Conservation (phyloP, 129 eudicot species). For the Silybum marianum region DNA sequence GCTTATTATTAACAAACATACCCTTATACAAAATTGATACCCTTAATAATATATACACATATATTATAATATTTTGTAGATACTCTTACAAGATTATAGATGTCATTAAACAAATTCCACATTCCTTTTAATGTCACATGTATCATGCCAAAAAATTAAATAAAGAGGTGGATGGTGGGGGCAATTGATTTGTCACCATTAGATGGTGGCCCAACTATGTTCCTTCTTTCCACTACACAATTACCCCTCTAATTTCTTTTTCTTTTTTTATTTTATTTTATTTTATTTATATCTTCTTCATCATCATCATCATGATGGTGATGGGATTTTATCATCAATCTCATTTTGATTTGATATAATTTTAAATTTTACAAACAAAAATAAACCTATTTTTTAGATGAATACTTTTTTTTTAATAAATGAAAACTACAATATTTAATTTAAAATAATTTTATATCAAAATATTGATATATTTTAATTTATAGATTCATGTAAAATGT, state of each 20-base stretch:
- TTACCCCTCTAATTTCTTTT: conserved; percentile 4
- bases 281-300: conserved; percentile 10
- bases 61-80: too few relatives aligned
- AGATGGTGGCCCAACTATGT: conserved; percentile 43
- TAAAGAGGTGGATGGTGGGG: conserved; percentile 25
- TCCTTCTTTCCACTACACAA: conserved; percentile 30
- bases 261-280: not conserved
- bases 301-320: conserved; percentile 1
- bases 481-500: not conserved
- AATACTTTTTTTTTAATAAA: not conserved
- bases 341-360: conserved; percentile 8
- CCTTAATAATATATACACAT: too few relatives aligned
- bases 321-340: conserved; percentile 22
- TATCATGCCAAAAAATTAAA: conserved; percentile 24
- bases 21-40: too few relatives aligned
- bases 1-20: too few relatives aligned
- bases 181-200: conserved; percentile 46
- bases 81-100: not conserved
- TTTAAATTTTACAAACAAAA: not conserved
- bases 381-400: not conserved
- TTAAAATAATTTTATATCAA: not conserved
- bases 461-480: not conserved
- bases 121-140: conserved; percentile 27
- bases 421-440: not conserved
- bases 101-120: not conserved